Evolutionary conservation across 768 basidiomycete species (phyloP).

Genomic region (Boletus pseudo-olivaceus): DNA sequence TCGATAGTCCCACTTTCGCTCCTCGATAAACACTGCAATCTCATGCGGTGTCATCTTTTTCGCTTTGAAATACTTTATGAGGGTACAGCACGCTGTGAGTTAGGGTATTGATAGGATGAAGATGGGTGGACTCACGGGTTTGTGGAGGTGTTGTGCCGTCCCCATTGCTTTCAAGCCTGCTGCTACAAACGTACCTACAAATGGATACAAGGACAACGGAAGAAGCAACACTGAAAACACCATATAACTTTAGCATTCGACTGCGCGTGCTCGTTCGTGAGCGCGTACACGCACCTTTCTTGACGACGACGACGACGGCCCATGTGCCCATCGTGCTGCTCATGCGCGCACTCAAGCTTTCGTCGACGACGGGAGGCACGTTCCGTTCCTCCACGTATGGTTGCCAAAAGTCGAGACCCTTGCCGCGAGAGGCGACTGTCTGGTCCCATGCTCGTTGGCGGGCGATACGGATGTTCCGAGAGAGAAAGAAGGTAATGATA

Average conservation of each 20-base stretch:
- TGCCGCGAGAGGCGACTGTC: constrained; percentile 79
- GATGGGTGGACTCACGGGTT: constrained; percentile 44
- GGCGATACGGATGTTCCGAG: constrained; percentile 78
- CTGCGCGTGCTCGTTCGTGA: no score
- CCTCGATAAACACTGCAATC: constrained; percentile 75
- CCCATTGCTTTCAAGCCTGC: constrained; percentile 66
- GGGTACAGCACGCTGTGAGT: not conserved
- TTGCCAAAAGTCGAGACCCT: constrained; percentile 80
- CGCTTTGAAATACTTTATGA: constrained; percentile 68
- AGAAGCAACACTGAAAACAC: constrained; percentile 48
- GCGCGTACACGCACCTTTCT: constrained; percentile 19
- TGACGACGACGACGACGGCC: constrained; percentile 16
- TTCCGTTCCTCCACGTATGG: constrained; percentile 83
- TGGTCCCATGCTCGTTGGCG: constrained; percentile 76
- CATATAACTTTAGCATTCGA: not conserved
- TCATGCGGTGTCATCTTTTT: constrained; percentile 79
- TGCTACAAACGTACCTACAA: constrained; percentile 58
- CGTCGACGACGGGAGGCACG: constrained; percentile 44
- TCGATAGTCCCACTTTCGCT: constrained; percentile 87
- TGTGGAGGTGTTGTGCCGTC: constrained; percentile 66
- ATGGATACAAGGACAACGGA: constrained; percentile 64
- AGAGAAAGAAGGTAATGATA: constrained; percentile 80
- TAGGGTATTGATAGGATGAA: not conserved
- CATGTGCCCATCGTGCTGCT: constrained; percentile 12
- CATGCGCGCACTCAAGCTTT: constrained; percentile 22